Percentiles rank a stretch among this genome's conserved stretches.
phyloP scores from a whole-genome alignment of 2,329 filamentous ascomycete genomes.

The Tolypocladium inflatum region DNA sequence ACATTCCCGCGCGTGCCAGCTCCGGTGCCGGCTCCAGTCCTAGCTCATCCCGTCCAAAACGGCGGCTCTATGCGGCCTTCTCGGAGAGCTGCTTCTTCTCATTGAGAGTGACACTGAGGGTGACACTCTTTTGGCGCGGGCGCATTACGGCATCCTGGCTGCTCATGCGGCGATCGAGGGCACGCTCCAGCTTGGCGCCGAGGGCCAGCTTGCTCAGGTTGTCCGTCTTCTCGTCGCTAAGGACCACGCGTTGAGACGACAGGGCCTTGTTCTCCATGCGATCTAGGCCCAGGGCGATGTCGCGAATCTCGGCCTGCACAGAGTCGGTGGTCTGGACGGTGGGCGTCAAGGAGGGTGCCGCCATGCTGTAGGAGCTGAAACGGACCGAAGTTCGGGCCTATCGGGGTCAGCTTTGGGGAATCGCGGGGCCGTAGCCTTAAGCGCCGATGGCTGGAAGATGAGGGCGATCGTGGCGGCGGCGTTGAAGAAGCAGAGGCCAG shows the following conservation, averaged over 20 bases:
- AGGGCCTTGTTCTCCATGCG: constrained; percentile 87
- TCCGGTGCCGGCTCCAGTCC: not conserved
- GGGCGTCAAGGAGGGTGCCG: constrained; percentile 49
- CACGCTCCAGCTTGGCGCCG: constrained; percentile 82
- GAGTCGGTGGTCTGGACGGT: constrained; percentile 45
- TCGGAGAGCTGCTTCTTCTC: constrained; percentile 30
- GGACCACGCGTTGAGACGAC: constrained; percentile 60
- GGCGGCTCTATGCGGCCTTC: constrained; percentile 14
- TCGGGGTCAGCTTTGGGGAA: constrained; percentile 7
- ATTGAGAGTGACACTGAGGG: constrained; percentile 7
- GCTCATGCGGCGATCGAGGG: constrained; percentile 76
- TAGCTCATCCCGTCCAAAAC: too few relatives aligned
- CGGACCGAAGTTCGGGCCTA: constrained; percentile 46
- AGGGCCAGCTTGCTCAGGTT: constrained; percentile 79
- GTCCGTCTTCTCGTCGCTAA: constrained; percentile 71
- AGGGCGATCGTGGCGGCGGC: not conserved
- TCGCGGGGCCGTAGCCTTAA: not conserved
- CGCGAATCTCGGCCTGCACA: constrained; percentile 47
- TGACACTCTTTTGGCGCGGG: constrained; percentile 30
- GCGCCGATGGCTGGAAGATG: not conserved
- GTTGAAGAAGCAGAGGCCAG: not conserved
- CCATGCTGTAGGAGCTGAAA: constrained; percentile 51
- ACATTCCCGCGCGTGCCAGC: not conserved
- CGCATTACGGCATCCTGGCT: constrained; percentile 83
- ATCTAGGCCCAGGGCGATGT: constrained; percentile 71